Evolutionary conservation across 352 stramenopile genomes (phyloP).

Genomic region (Saprolegnia diclina): DNA sequence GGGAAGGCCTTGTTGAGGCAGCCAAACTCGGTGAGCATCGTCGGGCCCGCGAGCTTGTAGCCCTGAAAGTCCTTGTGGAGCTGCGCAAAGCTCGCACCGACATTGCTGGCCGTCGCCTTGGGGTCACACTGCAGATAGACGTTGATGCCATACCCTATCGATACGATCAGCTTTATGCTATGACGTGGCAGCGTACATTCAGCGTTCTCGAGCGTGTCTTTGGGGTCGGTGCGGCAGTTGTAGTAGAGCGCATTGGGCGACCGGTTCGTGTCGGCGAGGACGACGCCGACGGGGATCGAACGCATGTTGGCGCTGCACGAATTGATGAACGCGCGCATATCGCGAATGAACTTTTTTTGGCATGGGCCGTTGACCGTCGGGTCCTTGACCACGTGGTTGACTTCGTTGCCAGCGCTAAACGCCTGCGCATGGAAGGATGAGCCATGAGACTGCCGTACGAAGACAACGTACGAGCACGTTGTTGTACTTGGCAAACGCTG

Average conservation of each 20-base stretch:
- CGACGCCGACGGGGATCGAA: slow-evolving; percentile 64
- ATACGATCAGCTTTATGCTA: neutral
- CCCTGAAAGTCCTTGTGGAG: slow-evolving; percentile 51
- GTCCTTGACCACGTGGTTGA: slow-evolving; percentile 58
- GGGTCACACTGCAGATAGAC: slow-evolving; percentile 72
- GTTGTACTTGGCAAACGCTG: slow-evolving; percentile 71
- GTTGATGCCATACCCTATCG: slow-evolving; percentile 71
- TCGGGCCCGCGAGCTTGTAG: slow-evolving; percentile 67
- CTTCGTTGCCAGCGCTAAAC: slow-evolving; percentile 74
- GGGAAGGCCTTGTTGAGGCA: slow-evolving; percentile 60
- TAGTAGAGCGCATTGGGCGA: slow-evolving; percentile 71
- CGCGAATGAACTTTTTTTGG: slow-evolving; percentile 84
- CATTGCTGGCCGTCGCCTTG: slow-evolving; percentile 26
- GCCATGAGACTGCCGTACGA: neutral
- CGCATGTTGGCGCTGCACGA: slow-evolving; percentile 48
- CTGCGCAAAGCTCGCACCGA: slow-evolving; percentile 47
- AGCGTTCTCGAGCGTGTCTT: slow-evolving; percentile 57
- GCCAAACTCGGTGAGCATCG: slow-evolving; percentile 79
- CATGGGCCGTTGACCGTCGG: slow-evolving; percentile 66
- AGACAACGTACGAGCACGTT: slow-evolving; percentile 49
- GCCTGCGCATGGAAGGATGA: slow-evolving; percentile 12
- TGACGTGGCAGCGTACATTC: slow-evolving; percentile 35
- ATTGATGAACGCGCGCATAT: slow-evolving; percentile 75
- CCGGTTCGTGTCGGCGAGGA: slow-evolving; percentile 57
- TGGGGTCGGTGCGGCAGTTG: slow-evolving; percentile 62